Conservation (phyloP, 306 rosid genomes). For the Carpinus fangiana region DNA sequence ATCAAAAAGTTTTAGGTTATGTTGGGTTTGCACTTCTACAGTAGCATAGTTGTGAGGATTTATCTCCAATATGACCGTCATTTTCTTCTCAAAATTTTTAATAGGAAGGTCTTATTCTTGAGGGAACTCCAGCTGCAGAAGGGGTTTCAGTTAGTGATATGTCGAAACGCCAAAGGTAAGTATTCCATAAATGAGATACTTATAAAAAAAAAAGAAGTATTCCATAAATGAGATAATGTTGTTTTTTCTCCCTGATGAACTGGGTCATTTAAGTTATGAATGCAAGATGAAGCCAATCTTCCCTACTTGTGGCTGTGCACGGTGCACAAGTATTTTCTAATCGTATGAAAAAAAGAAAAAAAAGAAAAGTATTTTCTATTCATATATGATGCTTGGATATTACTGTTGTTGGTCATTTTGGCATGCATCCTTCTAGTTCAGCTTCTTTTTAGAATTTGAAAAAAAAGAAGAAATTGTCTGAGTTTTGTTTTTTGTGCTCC, state of each 20-base stretch:
- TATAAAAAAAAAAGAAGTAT: too few relatives aligned
- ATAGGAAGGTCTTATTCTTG: slow-evolving; percentile 89
- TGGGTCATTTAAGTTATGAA: not conserved
- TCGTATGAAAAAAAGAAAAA: not conserved
- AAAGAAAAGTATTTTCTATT: not conserved
- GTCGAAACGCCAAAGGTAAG: slow-evolving; percentile 80
- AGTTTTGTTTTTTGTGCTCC: not conserved
- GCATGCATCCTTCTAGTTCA: not conserved
- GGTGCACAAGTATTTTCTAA: not conserved
- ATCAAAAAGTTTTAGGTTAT: not conserved
- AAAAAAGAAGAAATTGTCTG: not conserved
- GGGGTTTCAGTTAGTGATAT: slow-evolving; percentile 86
- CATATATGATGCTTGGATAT: not conserved
- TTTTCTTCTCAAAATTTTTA: slow-evolving; percentile 28
- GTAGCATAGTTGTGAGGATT: slow-evolving; percentile 8
- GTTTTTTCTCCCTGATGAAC: not conserved
- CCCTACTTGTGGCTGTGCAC: not conserved
- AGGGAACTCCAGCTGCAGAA: slow-evolving; percentile 92
- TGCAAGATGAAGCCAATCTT: not conserved
- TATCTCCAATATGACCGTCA: slow-evolving; percentile 32
- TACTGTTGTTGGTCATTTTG: not conserved
- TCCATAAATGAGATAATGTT: slow-evolving; percentile 15
- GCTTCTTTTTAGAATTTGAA: not conserved
- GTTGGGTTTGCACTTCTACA: not conserved
- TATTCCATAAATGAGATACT: slow-evolving; percentile 30